Conservation (phyloP, 1,139 yeast species). For the Kluyveromyces sp. region DNA sequence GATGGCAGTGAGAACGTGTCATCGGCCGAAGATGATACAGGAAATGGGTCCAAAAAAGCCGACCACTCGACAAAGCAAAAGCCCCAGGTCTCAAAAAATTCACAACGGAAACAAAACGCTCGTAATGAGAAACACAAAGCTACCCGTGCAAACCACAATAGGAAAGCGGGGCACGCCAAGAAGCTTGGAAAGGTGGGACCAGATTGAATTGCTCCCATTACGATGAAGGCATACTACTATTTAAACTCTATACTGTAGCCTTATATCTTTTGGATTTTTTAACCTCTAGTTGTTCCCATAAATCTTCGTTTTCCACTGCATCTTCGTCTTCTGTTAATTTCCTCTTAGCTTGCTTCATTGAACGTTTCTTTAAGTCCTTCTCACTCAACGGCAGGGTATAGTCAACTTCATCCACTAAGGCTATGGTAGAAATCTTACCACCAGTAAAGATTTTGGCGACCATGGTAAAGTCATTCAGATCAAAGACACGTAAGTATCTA, state of each 20-base stretch:
- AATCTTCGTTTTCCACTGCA: conserved; percentile 14
- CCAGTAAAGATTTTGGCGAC: conserved; percentile 72
- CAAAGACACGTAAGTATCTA: conserved; percentile 74
- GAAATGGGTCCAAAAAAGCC: not conserved
- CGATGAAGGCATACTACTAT: not conserved
- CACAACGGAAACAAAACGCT: conserved; percentile 34
- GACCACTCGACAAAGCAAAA: no score
- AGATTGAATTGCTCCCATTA: not conserved
- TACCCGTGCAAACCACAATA: conserved; percentile 52
- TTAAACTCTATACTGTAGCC: not conserved
- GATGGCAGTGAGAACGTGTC: no score
- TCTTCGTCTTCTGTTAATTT: conserved; percentile 12
- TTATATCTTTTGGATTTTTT: conserved; percentile 6
- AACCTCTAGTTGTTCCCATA: conserved; percentile 14
- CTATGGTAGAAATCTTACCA: conserved; percentile 56
- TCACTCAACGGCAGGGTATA: conserved; percentile 17
- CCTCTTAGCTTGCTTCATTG: conserved; percentile 10
- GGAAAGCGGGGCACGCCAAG: conserved; percentile 55
- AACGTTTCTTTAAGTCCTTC: conserved; percentile 12
- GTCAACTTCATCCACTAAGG: conserved; percentile 37
- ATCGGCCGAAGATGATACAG: not conserved
- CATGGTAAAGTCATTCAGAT: conserved; percentile 48
- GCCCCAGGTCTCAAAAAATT: conserved; percentile 15
- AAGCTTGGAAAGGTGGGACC: conserved; percentile 34
- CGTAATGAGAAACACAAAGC: conserved; percentile 53